Conservation (phyloP, 306 rosid genomes). For the Glycine latifolia region DNA sequence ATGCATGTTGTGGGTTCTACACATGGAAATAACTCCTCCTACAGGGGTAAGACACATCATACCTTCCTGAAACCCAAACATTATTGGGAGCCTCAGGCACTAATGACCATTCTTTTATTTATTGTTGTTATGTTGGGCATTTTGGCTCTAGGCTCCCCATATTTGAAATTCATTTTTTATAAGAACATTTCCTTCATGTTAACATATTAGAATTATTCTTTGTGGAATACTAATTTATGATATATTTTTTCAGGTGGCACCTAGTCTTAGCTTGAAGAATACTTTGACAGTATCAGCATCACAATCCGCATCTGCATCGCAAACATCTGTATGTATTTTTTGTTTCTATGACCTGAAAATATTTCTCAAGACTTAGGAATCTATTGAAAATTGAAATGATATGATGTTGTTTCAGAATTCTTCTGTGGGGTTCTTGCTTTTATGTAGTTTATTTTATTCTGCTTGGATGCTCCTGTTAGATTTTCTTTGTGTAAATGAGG, state of each 20-base stretch:
- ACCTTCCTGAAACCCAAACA: conserved; percentile 2
- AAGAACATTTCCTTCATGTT: conserved; percentile 7
- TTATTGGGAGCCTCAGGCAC: conserved; percentile 10
- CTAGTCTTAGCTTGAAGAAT: conserved; percentile 72
- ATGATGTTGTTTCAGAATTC: conserved; percentile 26
- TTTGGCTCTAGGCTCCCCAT: conserved; percentile 6
- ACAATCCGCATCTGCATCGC: conserved; percentile 62
- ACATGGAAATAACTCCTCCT: conserved; percentile 4
- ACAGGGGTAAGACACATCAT: conserved; percentile 1
- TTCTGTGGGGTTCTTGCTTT: conserved; percentile 25
- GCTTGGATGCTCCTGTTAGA: neutral
- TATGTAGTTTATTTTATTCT: conserved; percentile 17
- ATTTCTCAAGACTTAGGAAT: neutral
- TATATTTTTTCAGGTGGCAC: conserved; percentile 66
- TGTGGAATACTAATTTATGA: conserved; percentile 39
- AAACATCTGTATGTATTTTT: conserved; percentile 69
- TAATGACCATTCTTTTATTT: neutral
- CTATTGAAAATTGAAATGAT: conserved; percentile 32
- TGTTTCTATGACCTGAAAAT: conserved; percentile 37
- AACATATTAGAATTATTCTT: conserved; percentile 18
- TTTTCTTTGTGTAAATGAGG: conserved; percentile 9
- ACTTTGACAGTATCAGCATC: conserved; percentile 60
- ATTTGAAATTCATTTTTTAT: conserved; percentile 27
- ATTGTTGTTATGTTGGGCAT: neutral
- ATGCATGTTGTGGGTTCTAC: conserved; percentile 18